Evolutionary conservation across 192 early-diverging fungal species (phyloP), one percentile per base, ranked within the genome.

Genomic region (Entomortierella parvispora): DNA sequence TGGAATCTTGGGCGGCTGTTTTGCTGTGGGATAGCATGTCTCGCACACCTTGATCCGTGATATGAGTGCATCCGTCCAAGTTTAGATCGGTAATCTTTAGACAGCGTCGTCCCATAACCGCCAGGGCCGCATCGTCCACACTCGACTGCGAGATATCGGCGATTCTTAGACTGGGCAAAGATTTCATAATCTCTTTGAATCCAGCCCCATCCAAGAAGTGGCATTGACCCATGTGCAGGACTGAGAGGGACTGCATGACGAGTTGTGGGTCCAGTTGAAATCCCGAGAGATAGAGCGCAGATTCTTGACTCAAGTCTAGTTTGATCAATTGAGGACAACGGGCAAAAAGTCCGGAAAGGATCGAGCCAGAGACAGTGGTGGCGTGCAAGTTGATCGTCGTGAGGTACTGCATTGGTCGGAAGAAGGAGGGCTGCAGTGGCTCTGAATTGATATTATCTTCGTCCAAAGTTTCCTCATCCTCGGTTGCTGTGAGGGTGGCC

Each of bases 161-260:
- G 2, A 31, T 46, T 0, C 26, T 6, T 15, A 77, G 59, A 25
- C 58, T 52, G 1, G 65, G 74, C 0, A 55, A 58, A 17, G 74
- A 54, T 12, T 57, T 57, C 53, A 77, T 64, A 20, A 77, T 68
- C 43, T 77, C 74, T 54, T 77, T 77, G 52, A 59, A 68, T 26
- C 65, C 74, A 45, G 68, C 65, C 14, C 74, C 74, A 26, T 77
- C 74, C 61, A 77, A 25, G 37, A 77, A 77, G n/a, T 68, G 65
- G 26, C 74, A 77, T 23, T 31, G 46, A 18, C 65, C 26, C 11
- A 77, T 37, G 0, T 58, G 7, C 3, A 77, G 49, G 11, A 40
- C 48, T 4, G 60, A 58, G 14, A 77, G 47, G 14, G 44, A 14
- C 14, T 9, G 18, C 65, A 77, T 50, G 14, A 29, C 25, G 0